phyloP scores from a whole-genome alignment of 306 rosid species.

The Ormosia emarginata region DNA sequence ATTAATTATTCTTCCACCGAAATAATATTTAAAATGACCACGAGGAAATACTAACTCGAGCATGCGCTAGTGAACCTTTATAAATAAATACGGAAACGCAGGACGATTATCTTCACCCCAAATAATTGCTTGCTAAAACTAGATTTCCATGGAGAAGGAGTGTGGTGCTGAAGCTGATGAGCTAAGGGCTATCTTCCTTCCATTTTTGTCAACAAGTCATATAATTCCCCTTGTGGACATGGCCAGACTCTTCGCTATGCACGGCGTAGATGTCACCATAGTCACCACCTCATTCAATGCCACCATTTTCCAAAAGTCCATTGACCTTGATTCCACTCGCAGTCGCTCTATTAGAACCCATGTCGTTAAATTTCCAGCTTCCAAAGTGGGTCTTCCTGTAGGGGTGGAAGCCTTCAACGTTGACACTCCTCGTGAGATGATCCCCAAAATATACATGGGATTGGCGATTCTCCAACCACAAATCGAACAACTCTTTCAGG shows the following conservation, averaged over 20 bases:
- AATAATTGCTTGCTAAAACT: not conserved
- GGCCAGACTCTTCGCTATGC: conserved; percentile 38
- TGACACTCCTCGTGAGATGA: not conserved
- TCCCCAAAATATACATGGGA: conserved; percentile 6
- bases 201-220: conserved; percentile 39
- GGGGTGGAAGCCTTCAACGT: conserved; percentile 30
- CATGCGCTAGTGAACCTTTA: too few relatives aligned
- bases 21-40: too few relatives aligned
- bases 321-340: conserved; percentile 21
- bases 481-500: conserved; percentile 12
- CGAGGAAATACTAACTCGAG: too few relatives aligned
- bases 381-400: conserved; percentile 24
- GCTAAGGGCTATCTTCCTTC: conserved; percentile 32
- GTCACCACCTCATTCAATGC: conserved; percentile 36
- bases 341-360: conserved; percentile 35
- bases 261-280: conserved; percentile 27
- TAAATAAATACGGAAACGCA: too few relatives aligned
- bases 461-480: conserved; percentile 19
- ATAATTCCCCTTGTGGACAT: conserved; percentile 43
- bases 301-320: conserved; percentile 34
- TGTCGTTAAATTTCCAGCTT: conserved; percentile 21
- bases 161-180: not conserved
- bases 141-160: conserved; percentile 19
- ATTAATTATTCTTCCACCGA: too few relatives aligned
- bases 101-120: not conserved